A percentile compares a stretch with the other conserved stretches of the same genome.
These are phyloP conservation scores for Metschnikowia picachoensis DNA, from an alignment of 805 yeast species.

Conservation along the genomic window DNA sequence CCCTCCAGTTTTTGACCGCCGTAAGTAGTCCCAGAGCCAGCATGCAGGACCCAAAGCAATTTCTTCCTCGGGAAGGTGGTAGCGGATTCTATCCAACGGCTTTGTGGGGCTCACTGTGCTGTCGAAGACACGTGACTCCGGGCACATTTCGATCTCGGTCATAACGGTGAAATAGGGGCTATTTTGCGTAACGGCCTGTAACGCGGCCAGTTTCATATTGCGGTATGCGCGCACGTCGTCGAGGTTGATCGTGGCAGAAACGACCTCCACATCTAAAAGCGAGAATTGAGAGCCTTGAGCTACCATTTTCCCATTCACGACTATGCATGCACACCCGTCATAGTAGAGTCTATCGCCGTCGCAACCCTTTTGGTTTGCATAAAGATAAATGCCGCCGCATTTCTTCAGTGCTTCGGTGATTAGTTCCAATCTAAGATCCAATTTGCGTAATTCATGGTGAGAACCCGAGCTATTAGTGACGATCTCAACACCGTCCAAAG, in stretches of 20 bases:
- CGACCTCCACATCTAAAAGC: constrained; percentile 86
- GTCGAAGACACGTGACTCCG: constrained; percentile 54
- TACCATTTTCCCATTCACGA: constrained; percentile 84
- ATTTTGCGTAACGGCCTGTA: constrained; percentile 54
- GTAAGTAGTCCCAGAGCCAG: constrained; percentile 97
- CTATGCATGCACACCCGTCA: constrained; percentile 95
- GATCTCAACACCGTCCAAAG: constrained; percentile 96
- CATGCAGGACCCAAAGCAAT: constrained; percentile 98
- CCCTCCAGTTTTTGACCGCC: constrained; percentile 89
- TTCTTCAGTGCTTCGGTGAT: constrained; percentile 91
- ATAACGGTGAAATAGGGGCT: constrained; percentile 53
- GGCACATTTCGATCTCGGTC: constrained; percentile 65
- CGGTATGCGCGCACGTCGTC: constrained; percentile 88
- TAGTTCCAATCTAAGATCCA: constrained; percentile 77
- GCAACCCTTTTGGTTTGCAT: constrained; percentile 95
- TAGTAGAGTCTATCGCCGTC: constrained; percentile 97
- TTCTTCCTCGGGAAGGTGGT: constrained; percentile 89
- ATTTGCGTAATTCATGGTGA: constrained; percentile 93
- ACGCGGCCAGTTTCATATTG: constrained; percentile 67
- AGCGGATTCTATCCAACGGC: constrained; percentile 43
- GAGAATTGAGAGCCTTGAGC: constrained; percentile 95
- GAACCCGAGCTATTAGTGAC: constrained; percentile 94
- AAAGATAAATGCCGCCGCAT: constrained; percentile 94
- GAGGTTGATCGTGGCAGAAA: constrained; percentile 90
- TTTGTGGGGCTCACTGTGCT: constrained; percentile 57